Evolutionary conservation across 306 rosid genomes (phyloP).

Genomic region (Ziziphus jujuba): DNA sequence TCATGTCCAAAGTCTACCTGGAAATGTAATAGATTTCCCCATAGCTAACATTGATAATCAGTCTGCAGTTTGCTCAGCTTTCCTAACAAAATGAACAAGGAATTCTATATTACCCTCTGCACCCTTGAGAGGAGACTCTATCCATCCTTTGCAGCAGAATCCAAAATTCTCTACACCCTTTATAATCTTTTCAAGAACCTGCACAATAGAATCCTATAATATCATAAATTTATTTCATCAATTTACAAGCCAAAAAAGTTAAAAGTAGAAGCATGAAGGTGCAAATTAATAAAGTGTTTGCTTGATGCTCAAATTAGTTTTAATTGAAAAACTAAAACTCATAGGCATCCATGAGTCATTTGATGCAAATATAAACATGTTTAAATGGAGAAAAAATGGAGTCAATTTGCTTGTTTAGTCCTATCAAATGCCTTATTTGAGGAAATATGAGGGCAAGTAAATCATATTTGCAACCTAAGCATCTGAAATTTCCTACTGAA

Average conservation of each 20-base stretch:
- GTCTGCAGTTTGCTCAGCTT: constrained; percentile 6
- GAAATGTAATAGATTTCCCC: not conserved
- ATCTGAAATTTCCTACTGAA: no score
- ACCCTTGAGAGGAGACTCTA: constrained; percentile 89
- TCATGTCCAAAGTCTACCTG: not conserved
- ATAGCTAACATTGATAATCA: not conserved
- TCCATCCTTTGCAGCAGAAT: constrained; percentile 76
- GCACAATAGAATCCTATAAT: constrained; percentile 8
- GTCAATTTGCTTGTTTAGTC: no score
- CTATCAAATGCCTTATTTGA: no score
- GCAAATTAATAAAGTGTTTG: not conserved
- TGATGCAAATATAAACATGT: no score
- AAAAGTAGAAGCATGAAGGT: not conserved
- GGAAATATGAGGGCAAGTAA: no score
- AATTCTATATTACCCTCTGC: constrained; percentile 94
- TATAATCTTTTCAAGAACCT: constrained; percentile 85
- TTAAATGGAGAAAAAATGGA: no score
- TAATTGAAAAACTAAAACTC: no score
- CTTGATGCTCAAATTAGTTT: no score
- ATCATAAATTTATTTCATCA: not conserved
- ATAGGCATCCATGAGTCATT: no score
- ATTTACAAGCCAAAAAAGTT: not conserved
- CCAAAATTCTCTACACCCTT: constrained; percentile 80
- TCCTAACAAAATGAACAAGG: constrained; percentile 66
- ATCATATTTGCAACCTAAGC: no score